Base-by-base conservation (phyloP, 805 yeast species). In the Saccharomycopsis fibuligera region DNA sequence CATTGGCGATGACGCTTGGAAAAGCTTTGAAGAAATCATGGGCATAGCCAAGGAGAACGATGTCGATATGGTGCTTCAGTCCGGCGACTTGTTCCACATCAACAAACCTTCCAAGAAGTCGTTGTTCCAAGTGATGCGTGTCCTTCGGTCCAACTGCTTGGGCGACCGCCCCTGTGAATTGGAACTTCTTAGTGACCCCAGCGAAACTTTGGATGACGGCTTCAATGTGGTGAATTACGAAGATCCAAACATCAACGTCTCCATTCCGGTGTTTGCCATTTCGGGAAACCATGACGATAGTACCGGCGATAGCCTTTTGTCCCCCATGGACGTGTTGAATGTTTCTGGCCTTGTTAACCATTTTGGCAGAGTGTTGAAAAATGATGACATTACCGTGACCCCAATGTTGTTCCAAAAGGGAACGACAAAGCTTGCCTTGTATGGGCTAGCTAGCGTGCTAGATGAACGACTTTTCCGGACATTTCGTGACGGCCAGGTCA, bases 211-310 rank as follows among this genome's bases (percentile, higher is more conserved):
- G 54, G 80, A 76, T 43, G 81, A 78, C 48, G 83, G 85, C 16
- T 72, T 84, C 56, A 76, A 81, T 44, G 75, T 77, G 48, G 85
- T 90, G 24, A 89, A 89, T 60, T 95, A 86, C 62, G 93, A 87
- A 60, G 98, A 93, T 62, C 88, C 91, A 1, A 88, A 93, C 62
- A 65, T 87, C 52, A 93, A 93, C 63, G 82, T 93, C 2, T 80
- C 95, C 0, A 75, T 90, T 14, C 99, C 99, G 0, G 76, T 93
- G 6, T 88, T 93, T 69, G 91, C 90, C 5, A 91, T 93, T 3
- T 80, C 91, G 41, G 99, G 99, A 2, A 93, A 93, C 59, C 99
- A 93, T 62, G 99, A 93, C 64, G 98, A 93, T 65, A 87, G 96
- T 2, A 86, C 96, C 0, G 98, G 98, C 1, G 86, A 80, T 46